Conservation (phyloP, 768 basidiomycete genomes). For the Sporobolomyces pararoseus region DNA sequence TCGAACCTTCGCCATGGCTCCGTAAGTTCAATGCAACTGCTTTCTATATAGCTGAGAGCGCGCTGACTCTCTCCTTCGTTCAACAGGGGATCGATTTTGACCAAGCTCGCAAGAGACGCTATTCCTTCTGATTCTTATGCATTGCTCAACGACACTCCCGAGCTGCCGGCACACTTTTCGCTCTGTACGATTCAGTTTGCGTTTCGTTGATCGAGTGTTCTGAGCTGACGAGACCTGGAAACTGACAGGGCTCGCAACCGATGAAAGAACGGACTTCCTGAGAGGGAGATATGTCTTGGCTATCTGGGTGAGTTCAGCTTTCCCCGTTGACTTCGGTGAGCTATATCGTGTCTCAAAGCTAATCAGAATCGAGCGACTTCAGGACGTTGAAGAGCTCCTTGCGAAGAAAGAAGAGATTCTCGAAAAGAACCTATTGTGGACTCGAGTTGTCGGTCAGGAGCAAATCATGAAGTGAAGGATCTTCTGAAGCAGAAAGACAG, state of each 20-base stretch:
- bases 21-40: too few species aligned
- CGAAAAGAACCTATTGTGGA: conserved; percentile 19
- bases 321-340: too few species aligned
- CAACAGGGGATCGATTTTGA: conserved; percentile 20
- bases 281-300: conserved; percentile 22
- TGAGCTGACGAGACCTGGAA: too few species aligned
- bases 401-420: conserved; percentile 17
- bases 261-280: conserved; percentile 20
- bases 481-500: too few species aligned
- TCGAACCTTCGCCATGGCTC: conserved; percentile 20
- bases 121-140: conserved; percentile 13
- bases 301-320: conserved; percentile 14
- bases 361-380: not conserved
- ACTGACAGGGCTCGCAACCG: conserved; percentile 25
- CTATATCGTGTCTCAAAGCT: not conserved
- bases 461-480: too few species aligned
- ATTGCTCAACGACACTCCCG: conserved; percentile 10
- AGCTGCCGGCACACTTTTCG: conserved; percentile 5
- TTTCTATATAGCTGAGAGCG: too few species aligned
- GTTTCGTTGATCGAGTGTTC: not conserved
- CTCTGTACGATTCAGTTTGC: conserved; percentile 6
- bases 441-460: conserved; percentile 23
- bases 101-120: conserved; percentile 19
- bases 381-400: conserved; percentile 23
- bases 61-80: too few species aligned